A percentile compares a stretch with the other conserved stretches of the same genome.
phyloP scores from a whole-genome alignment of 1,284 basidiomycete genomes.

The Cryptococcus sp. region DNA sequence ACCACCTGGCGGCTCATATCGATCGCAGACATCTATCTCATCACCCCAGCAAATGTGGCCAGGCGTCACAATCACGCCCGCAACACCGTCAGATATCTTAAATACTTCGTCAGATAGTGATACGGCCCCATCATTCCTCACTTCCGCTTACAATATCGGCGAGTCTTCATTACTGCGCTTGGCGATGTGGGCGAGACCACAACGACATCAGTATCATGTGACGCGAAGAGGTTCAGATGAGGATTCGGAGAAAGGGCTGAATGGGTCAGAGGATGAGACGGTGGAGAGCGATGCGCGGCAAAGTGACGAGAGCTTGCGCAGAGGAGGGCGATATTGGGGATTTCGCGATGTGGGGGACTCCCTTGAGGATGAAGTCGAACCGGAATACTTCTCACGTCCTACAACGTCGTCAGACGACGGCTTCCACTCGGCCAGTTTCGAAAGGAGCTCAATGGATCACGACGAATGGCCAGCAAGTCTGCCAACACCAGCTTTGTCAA shows the following conservation, averaged over 20 bases:
- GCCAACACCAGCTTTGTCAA: conserved; percentile 51
- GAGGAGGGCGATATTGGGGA: conserved; percentile 37
- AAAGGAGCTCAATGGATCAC: conserved; percentile 7
- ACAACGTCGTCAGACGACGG: conserved; percentile 36
- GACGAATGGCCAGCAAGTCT: conserved; percentile 22
- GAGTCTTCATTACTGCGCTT: conserved; percentile 31
- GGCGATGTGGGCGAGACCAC: conserved; percentile 26
- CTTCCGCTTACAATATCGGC: conserved; percentile 38
- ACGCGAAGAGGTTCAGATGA: conserved; percentile 25
- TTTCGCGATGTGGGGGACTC: conserved; percentile 19
- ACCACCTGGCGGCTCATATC: neutral
- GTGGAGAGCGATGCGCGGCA: conserved; percentile 17
- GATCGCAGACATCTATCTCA: neutral
- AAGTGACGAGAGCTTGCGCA: conserved; percentile 18
- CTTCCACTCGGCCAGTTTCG: conserved; percentile 20
- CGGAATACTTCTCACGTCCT: conserved; percentile 41
- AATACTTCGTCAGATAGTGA: neutral
- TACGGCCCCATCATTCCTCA: conserved; percentile 18
- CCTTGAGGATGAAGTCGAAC: conserved; percentile 4
- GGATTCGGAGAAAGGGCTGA: conserved; percentile 49
- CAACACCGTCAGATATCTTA: conserved; percentile 11
- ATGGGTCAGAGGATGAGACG: conserved; percentile 30
- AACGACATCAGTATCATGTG: conserved; percentile 7
- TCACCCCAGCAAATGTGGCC: conserved; percentile 15
- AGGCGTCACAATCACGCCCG: conserved; percentile 24